Evolutionary conservation across 2,329 filamentous ascomycete genomes (phyloP).

Genomic region (Chaetomiaceae sp.): DNA sequence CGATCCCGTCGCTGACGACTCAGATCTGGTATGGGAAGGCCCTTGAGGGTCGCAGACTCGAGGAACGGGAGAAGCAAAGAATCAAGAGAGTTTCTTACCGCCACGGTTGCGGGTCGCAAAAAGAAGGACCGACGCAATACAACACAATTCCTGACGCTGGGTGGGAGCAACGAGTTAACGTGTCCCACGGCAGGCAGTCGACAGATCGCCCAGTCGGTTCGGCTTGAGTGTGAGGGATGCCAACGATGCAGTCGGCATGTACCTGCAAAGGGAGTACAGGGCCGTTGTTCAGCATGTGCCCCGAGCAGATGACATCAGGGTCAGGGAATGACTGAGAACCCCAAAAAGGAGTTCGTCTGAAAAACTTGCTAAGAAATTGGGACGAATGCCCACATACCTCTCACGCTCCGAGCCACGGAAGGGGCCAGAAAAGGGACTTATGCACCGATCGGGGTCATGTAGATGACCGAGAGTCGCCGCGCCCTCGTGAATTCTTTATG

Average conservation of each 20-base stretch:
- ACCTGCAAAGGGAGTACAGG: constrained; percentile 32
- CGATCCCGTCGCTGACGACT: constrained; percentile 17
- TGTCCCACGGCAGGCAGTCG: constrained; percentile 50
- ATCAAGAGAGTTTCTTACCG: constrained; percentile 44
- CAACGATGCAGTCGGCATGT: constrained; percentile 35
- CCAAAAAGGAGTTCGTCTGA: too few species aligned
- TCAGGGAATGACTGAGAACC: background rate
- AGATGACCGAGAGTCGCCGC: constrained; percentile 14
- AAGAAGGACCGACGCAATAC: constrained; percentile 38
- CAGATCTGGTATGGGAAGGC: constrained; percentile 19
- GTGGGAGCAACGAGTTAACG: constrained; percentile 59
- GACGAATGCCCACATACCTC: constrained; percentile 22
- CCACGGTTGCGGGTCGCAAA: constrained; percentile 36
- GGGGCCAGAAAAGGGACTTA: constrained; percentile 22
- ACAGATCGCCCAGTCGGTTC: constrained; percentile 34
- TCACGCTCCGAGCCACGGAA: constrained; percentile 24
- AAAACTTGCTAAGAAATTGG: too few species aligned
- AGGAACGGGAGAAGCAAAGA: constrained; percentile 2
- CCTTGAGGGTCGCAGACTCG: constrained; percentile 7
- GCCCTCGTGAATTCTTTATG: constrained; percentile 9
- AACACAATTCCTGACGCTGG: constrained; percentile 44
- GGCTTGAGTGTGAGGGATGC: constrained; percentile 34
- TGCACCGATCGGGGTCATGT: constrained; percentile 25
- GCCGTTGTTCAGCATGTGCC: constrained; percentile 26
- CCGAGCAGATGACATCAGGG: constrained; percentile 20